phyloP scores from a whole-genome alignment of 768 basidiomycete genomes.

The Naematelia aurantialba region DNA sequence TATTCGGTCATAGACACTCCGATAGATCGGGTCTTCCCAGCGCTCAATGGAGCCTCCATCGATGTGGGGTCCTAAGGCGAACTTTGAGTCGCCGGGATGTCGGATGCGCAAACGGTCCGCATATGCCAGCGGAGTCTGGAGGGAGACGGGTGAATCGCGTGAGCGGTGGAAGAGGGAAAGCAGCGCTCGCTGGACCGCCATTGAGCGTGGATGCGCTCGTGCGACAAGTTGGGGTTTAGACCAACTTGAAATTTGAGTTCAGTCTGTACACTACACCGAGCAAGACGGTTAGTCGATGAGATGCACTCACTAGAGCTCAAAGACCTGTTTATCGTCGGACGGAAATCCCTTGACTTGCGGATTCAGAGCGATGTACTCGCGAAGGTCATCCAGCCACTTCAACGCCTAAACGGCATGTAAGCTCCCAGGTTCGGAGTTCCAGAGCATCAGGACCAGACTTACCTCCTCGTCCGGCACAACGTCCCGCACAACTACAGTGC shows the following conservation, averaged over 20 bases:
- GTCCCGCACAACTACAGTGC: conserved; percentile 60
- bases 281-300: too few species aligned
- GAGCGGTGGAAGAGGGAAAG: conserved; percentile 58
- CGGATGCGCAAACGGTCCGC: conserved; percentile 73
- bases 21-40: conserved; percentile 44
- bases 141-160: conserved; percentile 51
- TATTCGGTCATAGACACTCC: conserved; percentile 59
- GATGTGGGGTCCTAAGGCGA: conserved; percentile 64
- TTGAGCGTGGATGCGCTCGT: conserved; percentile 62
- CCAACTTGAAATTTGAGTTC: too few species aligned
- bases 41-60: conserved; percentile 73
- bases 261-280: too few species aligned
- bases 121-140: conserved; percentile 66
- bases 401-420: conserved; percentile 23
- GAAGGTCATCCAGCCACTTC: conserved; percentile 54
- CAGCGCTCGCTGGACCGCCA: conserved; percentile 60
- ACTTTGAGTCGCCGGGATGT: conserved; percentile 65
- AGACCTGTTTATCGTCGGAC: conserved; percentile 64
- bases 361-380: conserved; percentile 37
- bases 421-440: not conserved
- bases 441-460: not conserved
- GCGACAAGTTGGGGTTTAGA: conserved; percentile 62
- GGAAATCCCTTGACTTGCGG: conserved; percentile 57
- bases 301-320: conserved; percentile 59
- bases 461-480: conserved; percentile 54